A percentile compares a stretch with the other conserved stretches of the same genome.
Evolutionary conservation across 2,329 filamentous ascomycete genomes (phyloP).

Genomic region (Orbilia blumenaviensis): DNA sequence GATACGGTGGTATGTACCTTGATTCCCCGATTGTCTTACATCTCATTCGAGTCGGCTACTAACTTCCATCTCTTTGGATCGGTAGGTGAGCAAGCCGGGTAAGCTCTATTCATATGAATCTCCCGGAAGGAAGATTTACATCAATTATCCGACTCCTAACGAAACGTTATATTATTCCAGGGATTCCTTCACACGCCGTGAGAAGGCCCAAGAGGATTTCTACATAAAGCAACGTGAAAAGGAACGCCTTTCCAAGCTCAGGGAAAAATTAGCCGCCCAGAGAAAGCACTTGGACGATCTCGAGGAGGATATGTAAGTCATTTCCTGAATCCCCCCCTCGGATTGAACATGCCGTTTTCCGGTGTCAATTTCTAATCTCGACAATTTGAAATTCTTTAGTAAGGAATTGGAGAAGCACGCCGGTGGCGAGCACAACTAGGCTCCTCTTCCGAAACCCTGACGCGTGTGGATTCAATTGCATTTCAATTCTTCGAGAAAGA

Average conservation of each 20-base stretch:
- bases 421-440: conserved; percentile 51
- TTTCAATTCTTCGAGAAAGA: conserved; percentile 2
- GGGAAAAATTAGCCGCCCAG: conserved; percentile 77
- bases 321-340: not conserved
- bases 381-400: conserved; percentile 12
- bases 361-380: not conserved
- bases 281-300: conserved; percentile 84
- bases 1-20: conserved; percentile 37
- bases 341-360: not conserved
- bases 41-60: not conserved
- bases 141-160: not conserved
- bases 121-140: not conserved
- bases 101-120: not conserved
- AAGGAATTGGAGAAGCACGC: conserved; percentile 46
- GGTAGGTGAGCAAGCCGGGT: conserved; percentile 40
- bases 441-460: not conserved
- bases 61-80: not conserved
- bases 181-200: conserved; percentile 91
- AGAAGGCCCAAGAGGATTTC: conserved; percentile 83
- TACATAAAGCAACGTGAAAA: conserved; percentile 88
- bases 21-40: not conserved
- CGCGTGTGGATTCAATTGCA: not conserved
- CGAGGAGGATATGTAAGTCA: conserved; percentile 62
- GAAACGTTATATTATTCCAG: conserved; percentile 63
- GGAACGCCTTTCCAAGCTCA: conserved; percentile 84